Conservation (phyloP, 2,329 filamentous ascomycete genomes). For the Knoxdaviesia proteae region DNA sequence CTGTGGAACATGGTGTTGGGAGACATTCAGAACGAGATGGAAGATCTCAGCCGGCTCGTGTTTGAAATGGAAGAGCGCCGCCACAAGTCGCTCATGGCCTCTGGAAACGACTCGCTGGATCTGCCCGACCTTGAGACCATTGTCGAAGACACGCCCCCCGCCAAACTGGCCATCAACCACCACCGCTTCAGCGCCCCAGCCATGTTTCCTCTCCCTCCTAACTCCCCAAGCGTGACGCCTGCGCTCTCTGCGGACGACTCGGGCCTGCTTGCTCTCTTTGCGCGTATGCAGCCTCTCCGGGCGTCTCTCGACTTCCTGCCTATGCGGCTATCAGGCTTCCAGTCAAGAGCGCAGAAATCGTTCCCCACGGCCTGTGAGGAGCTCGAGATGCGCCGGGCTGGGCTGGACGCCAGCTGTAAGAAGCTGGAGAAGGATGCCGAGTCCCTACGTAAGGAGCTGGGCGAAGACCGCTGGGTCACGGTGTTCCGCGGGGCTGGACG, state of each 20-base stretch:
- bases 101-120: constrained; percentile 43
- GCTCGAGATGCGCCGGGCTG: constrained; percentile 51
- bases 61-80: constrained; percentile 97
- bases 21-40: constrained; percentile 76
- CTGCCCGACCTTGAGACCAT: constrained; percentile 85
- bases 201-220: constrained; percentile 37
- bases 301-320: constrained; percentile 90
- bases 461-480: constrained; percentile 88
- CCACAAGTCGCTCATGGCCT: constrained; percentile 54
- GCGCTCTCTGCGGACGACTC: constrained; percentile 58
- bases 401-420: constrained; percentile 68
- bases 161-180: constrained; percentile 22
- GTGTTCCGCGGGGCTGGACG: constrained; percentile 85
- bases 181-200: constrained; percentile 44
- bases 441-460: constrained; percentile 68
- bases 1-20: constrained; percentile 85
- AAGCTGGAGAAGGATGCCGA: constrained; percentile 82
- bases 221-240: constrained; percentile 32
- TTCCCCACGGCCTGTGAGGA: constrained; percentile 89
- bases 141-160: constrained; percentile 60
- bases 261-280: constrained; percentile 73
- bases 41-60: constrained; percentile 57
- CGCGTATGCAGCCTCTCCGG: constrained; percentile 80
- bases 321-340: constrained; percentile 79
- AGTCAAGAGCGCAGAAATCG: constrained; percentile 50